These are phyloP conservation scores for Nicotiana benthamiana DNA, from an alignment of 257 asterid species.

Conservation along the genomic window DNA sequence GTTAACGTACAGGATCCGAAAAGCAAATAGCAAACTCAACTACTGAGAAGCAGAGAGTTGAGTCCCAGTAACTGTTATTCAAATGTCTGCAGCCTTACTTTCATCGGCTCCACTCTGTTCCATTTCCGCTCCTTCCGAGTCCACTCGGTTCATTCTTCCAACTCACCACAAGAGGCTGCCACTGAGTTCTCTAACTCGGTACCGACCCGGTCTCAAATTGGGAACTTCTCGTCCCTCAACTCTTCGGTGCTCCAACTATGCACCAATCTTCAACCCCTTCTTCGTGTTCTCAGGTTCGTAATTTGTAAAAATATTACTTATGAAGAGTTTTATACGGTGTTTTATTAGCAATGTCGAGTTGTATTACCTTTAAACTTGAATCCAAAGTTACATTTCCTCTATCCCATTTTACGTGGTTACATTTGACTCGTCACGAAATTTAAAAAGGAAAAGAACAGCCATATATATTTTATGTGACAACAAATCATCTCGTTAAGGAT, in stretches of 20 bases:
- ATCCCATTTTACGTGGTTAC: background rate
- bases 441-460: too few relatives aligned
- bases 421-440: background rate
- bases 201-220: constrained; percentile 16
- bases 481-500: too few relatives aligned
- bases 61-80: constrained; percentile 17
- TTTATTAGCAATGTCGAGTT: background rate
- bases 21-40: background rate
- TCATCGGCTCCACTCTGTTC: constrained; percentile 16
- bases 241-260: constrained; percentile 40
- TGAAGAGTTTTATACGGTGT: background rate
- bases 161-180: background rate
- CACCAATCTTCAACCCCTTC: constrained; percentile 24
- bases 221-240: constrained; percentile 9
- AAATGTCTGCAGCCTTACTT: constrained; percentile 28
- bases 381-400: background rate
- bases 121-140: constrained; percentile 9
- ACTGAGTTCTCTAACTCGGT: constrained; percentile 9
- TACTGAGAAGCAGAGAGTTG: background rate
- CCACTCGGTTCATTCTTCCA: constrained; percentile 14
- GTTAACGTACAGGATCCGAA: background rate
- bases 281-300: constrained; percentile 34
- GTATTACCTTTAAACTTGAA: background rate
- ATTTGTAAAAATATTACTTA: background rate
- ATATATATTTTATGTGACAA: too few relatives aligned